Base-by-base conservation (phyloP, 352 stramenopile species). In the Globisporangium recalcitrans region DNA sequence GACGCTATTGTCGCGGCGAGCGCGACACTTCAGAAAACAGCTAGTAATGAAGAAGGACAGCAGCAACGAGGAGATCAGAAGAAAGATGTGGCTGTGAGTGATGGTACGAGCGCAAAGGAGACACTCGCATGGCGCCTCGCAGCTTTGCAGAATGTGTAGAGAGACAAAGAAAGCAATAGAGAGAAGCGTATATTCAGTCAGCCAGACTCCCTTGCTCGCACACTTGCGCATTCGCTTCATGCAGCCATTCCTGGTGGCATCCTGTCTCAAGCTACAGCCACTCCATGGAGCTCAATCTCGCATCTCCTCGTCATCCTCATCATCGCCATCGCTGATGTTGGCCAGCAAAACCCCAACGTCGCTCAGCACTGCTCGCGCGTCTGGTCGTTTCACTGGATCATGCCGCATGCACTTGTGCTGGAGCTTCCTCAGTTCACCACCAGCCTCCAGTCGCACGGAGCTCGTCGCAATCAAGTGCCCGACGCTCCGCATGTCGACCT, bases 51-150 rank as follows among this genome's bases (percentile, higher is more conserved):
- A 44, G 36, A 21, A 46, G 38, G 38, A 21, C 38, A 46, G 22
- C 38, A 46, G 1, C 38, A 46, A 22, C 38, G 38, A 22, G 16
- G 38, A 46, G 38, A 11, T 22, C 38, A 46, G 38, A 46, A 21
- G 16, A 46, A 46, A 22, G 38, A 46, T 2, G 11, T 47, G n/a
- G 26, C 26, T 21, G n/a, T 6, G 5, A 36, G 11, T 54, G 53
- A 46, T 44, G 31, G 52, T 38, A 7, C 21, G 13, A 48, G 29
- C 19, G 29, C 9, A 26, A 16, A 47, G 24, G 26, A 34, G 7
- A 31, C n/a, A 14, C 2, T 46, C 52, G 36, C n/a, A 32, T 53
- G 57, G 55, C 59, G 54, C n/a, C 60, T 63, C 31, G 54, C 54
- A 31, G 62, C 62, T 7, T 24, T 63, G 26, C 55, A 26, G 14